Evolutionary conservation across 2,329 filamentous ascomycete genomes (phyloP), one percentile per base, ranked within the genome.

Genomic region (Ciborinia camelliae): DNA sequence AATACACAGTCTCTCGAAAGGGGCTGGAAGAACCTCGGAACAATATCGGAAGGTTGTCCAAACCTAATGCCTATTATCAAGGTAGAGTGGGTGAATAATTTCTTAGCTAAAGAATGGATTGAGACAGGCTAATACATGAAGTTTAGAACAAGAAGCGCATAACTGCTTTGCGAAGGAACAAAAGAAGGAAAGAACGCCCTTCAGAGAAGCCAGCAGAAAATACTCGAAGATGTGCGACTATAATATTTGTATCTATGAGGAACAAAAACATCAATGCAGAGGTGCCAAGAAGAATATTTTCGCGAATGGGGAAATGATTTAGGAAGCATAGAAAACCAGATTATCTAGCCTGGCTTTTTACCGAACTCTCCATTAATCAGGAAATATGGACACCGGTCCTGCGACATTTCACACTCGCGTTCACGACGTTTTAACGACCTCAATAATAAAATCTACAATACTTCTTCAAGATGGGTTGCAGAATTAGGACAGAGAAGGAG

Each of bases 11-110:
- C 20, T 28, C 20, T 15, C 20, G 18, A 57, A 57, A 57, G 53
- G 53, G 53, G 53, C 53, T n/a, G 39, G 53, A 9, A n/a, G 39
- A 57, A 43, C 53, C n/a, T 57, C 37, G 53, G 53, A 10, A n/a
- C 5, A 23, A 47, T 23, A 26, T 37, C 7, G 14, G 14, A 10
- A 47, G n/a, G 9, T n/a, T 23, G n/a, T 7, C 23, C 43, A 26
- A 9, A 47, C 3, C 9, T 8, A 26, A 4, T 47, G n/a, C 41
- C 20, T n/a, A 0, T 43, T 7, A n/a, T 43, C 15, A 43, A 43
- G 41, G 18, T 43, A 43, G 41, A 47, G n/a, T 26, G 5, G 5
- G 12, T 10, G 3, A 23, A 47, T 47, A 23, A 45, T 45, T 7
- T 43, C 8, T 47, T 10, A n/a, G 26, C 5, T 26, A 1, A 26